Evolutionary conservation across 2,329 filamentous ascomycete species (phyloP), one percentile per base, ranked within the genome.

Genomic region (Diaporthe australafricana): DNA sequence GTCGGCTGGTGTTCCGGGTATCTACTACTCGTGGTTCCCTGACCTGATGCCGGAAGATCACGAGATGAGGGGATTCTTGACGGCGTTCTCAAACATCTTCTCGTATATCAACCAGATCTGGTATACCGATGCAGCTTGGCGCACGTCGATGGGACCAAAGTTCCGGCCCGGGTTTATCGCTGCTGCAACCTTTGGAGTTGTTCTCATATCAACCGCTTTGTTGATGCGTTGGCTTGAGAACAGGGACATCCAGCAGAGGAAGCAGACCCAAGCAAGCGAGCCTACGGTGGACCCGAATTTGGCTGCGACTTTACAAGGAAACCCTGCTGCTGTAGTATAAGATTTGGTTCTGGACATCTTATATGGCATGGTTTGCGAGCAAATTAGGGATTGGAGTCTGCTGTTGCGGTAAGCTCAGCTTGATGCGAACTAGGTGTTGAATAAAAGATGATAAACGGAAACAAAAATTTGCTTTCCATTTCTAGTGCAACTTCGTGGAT

Each of bases 31-130:
- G 42, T 66, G 78, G 78, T 77, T 75, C 35, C 76, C 76, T 9
- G 76, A 77, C 20, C 56, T 77, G 35, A 77, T 78, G 70, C 75
- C 73, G 11, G 73, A 75, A 22, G 76, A 76, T 22, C 75, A 77
- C 47, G 76, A 75, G 69, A 78, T 78, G 77, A 69, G 76, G 66
- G 73, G 76, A 3, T 68, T 73, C 70, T 67, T 74, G 69, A 74
- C 73, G 3, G 73, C 74, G 0, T 75, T 74, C 50, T 75, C 71
- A 11, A 74, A 75, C 20, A 55, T 70, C 1, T 75, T 74, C 9
- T 75, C 71, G 1, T 73, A 72, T 9, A 57, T 73, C 22, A 75
- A 75, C 8, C 69, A 75, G 25, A 74, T 75, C 22, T 75, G 74
- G 73, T 74, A 65, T 20, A 32, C 72, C 1, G 71, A 74, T 53